A percentile compares a stretch with the other conserved stretches of the same genome.
Evolutionary conservation across 2,329 filamentous ascomycete species (phyloP).

Genomic region (Claviceps purpurea): DNA sequence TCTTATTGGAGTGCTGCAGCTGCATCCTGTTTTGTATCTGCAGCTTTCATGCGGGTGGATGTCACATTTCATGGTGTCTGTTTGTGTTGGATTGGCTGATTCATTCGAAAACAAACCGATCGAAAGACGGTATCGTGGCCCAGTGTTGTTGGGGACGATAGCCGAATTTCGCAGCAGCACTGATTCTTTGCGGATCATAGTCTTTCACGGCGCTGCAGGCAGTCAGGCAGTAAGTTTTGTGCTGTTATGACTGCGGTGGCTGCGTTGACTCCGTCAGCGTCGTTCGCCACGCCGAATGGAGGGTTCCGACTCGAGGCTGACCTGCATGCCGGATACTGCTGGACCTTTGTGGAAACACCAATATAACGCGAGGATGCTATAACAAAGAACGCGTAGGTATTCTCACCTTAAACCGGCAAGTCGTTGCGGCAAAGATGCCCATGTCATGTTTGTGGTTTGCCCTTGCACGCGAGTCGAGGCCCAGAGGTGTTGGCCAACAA

Average conservation of each 20-base stretch:
- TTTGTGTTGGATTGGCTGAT: neutral
- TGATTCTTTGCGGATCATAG: neutral
- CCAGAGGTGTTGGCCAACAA: too few relatives aligned
- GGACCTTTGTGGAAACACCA: neutral
- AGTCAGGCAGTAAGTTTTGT: neutral
- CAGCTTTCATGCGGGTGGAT: neutral
- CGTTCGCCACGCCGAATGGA: neutral
- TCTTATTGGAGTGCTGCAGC: neutral
- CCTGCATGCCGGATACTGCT: neutral
- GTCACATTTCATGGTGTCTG: neutral
- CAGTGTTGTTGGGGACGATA: too few relatives aligned
- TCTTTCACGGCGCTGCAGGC: neutral
- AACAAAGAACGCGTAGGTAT: neutral
- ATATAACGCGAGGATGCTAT: neutral
- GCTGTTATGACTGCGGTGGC: neutral
- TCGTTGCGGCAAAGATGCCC: too few relatives aligned
- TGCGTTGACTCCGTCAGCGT: neutral
- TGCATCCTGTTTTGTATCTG: too few relatives aligned
- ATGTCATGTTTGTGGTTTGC: too few relatives aligned
- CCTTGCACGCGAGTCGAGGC: too few relatives aligned
- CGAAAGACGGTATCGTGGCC: too few relatives aligned
- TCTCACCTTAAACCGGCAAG: too few relatives aligned
- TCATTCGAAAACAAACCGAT: too few relatives aligned
- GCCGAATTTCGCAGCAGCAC: too few relatives aligned
- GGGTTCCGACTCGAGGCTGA: neutral